Evolutionary conservation across 176 grass and related monocot genomes (phyloP), one percentile per base, ranked within the genome.

Genomic region (Eleusine indica): DNA sequence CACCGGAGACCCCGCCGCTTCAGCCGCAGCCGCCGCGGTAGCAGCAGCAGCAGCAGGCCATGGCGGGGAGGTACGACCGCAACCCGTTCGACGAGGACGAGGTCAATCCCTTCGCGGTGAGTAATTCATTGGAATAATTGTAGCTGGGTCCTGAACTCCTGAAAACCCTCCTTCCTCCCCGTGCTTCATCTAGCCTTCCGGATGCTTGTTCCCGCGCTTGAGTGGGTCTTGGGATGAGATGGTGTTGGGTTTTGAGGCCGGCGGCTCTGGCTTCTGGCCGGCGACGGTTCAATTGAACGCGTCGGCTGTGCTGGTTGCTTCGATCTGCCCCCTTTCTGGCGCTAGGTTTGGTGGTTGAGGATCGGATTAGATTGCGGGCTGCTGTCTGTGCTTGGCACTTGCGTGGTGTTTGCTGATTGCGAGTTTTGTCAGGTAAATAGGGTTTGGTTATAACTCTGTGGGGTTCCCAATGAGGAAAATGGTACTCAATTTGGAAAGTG

Each of bases 11-110:
- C 28, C 35, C 76, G 35, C 64, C 73, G 18, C 77, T 30, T 18
- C 82, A 44, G 51, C 35, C 32, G 43, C 68, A 2, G 46, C 14
- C 41, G 4, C 39, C 17, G 39, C 16, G 21, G 52, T 4, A 39
- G 54, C 60, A 66, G 70, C 4, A 69, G 35, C 38, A 81, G 80
- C 44, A 41, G 71, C 62, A 74, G 81, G 70, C 51, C 56, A 98
- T 98, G 96, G 93, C 92, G 68, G 88, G 93, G 81, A 90, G 96
- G 28, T 98, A 98, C 88, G 96, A 98, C 76, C 86, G 79, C 80
- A 94, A 95, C 69, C 96, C 96, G 82, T 98, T 98, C 82, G 92
- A 98, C 2, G 96, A 98, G 82, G 92, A 95, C 40, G 90, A 95
- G 52, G 92, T 98, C 80, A 95, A 98, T 76, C 96, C 96, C 80